A percentile compares a stretch with the other conserved stretches of the same genome.
phyloP scores from a whole-genome alignment of 768 basidiomycete genomes.

The Lentinula sp. region DNA sequence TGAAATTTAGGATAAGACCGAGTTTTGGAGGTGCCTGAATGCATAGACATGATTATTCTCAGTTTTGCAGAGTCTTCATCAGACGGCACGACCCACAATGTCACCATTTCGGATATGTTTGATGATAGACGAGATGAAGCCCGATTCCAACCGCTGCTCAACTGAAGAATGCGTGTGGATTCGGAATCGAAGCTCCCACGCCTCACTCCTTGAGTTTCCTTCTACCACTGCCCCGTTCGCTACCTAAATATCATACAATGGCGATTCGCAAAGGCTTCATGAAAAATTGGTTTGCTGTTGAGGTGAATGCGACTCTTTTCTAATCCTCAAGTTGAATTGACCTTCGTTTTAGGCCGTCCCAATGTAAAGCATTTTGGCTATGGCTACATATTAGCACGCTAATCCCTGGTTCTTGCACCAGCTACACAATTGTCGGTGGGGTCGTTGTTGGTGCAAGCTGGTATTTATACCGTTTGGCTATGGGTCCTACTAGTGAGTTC shows the following conservation, averaged over 20 bases:
- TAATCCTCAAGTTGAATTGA: not conserved
- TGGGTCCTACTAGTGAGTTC: slow-evolving; percentile 45
- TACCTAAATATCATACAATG: not conserved
- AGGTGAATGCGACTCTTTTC: slow-evolving; percentile 21
- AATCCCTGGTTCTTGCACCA: slow-evolving; percentile 8
- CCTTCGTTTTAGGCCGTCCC: slow-evolving; percentile 8
- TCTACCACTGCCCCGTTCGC: not conserved
- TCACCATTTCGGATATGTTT: slow-evolving; percentile 16
- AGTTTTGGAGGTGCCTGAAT: slow-evolving; percentile 21
- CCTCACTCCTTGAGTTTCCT: not conserved
- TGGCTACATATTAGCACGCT: not conserved
- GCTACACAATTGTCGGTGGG: slow-evolving; percentile 48
- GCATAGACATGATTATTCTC: slow-evolving; percentile 37
- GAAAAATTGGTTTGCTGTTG: slow-evolving; percentile 39
- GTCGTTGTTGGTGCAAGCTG: slow-evolving; percentile 53
- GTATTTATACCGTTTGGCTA: slow-evolving; percentile 65
- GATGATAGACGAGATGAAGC: not conserved
- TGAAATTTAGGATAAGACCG: slow-evolving; percentile 53
- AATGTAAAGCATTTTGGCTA: slow-evolving; percentile 4
- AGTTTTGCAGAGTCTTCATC: slow-evolving; percentile 37
- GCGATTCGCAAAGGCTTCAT: slow-evolving; percentile 1
- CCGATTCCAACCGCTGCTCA: not conserved
- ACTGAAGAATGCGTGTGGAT: not conserved
- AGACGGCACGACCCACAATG: slow-evolving; percentile 69
- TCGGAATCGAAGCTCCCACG: not conserved